Conservation (phyloP, 129 eudicot genomes). For the Daucus carota region DH1_v3.0 NC_030387.2:41366001-41366500, state of each 20-base stretch:
- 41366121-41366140: constrained; percentile 57
- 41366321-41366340: constrained; percentile 34
- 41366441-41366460: constrained; percentile 97
- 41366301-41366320: too few species aligned
- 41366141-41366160: constrained; percentile 96
- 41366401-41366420: constrained; percentile 84
- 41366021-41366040: not conserved
- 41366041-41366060: not conserved
- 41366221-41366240: constrained; percentile 77
- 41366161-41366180: constrained; percentile 82
- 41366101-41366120: not conserved
- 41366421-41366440: constrained; percentile 97
- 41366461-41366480: constrained; percentile 78
- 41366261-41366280: not conserved
- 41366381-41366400: constrained; percentile 85
- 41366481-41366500: constrained; percentile 67
- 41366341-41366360: constrained; percentile 53
- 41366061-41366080: not conserved
- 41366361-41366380: constrained; percentile 66
- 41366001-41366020: not conserved
- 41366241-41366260: constrained; percentile 51
- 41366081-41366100: not conserved
- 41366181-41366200: constrained; percentile 89
- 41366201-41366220: constrained; percentile 95
- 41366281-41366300: not conserved